Evolutionary conservation across 1,139 yeast genomes (phyloP), one percentile per base, ranked within the genome.

Genomic region (Blastobotrys persicus): DNA sequence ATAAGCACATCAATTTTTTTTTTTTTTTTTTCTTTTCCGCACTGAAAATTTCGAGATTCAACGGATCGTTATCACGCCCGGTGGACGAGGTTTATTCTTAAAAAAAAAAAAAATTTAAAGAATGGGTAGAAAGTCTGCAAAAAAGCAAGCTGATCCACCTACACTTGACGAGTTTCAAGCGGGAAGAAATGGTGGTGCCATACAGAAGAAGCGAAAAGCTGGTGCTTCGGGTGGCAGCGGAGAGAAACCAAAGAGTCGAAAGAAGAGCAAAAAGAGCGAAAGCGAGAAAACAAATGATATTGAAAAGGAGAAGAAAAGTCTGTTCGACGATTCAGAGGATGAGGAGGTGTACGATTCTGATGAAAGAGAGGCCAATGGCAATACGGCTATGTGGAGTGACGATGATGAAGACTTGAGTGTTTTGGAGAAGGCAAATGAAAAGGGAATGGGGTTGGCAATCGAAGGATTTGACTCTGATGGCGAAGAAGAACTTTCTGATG

Each of bases 111-210:
- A 23, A 23, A 37, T 4, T 11, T 11, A 43, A 39, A 62, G 38
- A 52, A 88, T 88, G 96, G 97, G 96, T 67, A 85, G 96, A 80
- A 84, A 88, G 75, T 86, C 88, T 53, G 46, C 47, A 87, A 84
- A 73, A 85, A 89, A 87, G 76, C 97, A 89, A 72, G 91, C 88
- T 31, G 86, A 79, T 52, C 97, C 97, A 59, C 96, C 96, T 39
- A 65, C 87, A 11, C 75, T 82, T 56, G 98, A 89, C 42, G 96
- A 89, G 63, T 83, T 89, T 65, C 81, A 82, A 57, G 82, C 80
- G 59, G 78, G 75, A 42, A 79, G 75, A 62, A 76, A 72, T 41
- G 52, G 51, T 37, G 48, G 47, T 42, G 49, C 43, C 55, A 49
- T 50, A 51, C 55, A 53, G 48, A 63, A 62, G 61, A 64, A 60